A percentile compares a stretch with the other conserved stretches of the same genome.
phyloP scores from a whole-genome alignment of 768 basidiomycete species.

The Podaxis carcinomalis region DNA sequence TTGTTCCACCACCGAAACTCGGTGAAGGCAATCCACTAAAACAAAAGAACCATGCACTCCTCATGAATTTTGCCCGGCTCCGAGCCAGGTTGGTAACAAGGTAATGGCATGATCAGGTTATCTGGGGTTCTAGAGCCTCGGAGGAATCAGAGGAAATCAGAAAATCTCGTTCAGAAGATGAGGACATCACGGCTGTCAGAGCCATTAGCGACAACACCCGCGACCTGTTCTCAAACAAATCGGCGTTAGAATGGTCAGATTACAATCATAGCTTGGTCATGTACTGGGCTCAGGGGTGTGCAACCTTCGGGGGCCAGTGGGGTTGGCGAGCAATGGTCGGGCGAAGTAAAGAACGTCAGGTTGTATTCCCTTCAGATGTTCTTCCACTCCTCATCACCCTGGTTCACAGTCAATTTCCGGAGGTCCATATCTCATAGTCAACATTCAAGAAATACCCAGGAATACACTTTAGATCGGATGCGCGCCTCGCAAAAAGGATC shows the following conservation, averaged over 20 bases:
- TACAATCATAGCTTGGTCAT: not conserved
- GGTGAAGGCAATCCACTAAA: not conserved
- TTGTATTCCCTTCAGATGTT: not conserved
- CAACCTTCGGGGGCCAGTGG: not conserved
- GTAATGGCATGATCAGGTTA: not conserved
- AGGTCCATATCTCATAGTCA: not conserved
- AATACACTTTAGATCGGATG: not conserved
- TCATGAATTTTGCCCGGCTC: not conserved
- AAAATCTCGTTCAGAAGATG: not conserved
- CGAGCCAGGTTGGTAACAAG: not conserved
- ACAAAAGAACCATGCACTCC: not conserved
- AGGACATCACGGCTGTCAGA: not conserved
- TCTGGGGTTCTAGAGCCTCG: no score
- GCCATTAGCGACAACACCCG: not conserved
- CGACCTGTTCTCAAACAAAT: not conserved
- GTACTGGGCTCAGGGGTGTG: not conserved
- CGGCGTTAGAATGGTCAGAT: not conserved
- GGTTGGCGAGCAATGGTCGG: not conserved
- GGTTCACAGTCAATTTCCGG: not conserved
- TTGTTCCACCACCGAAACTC: not conserved
- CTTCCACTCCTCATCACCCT: not conserved
- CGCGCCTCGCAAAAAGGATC: not conserved
- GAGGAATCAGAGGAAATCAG: not conserved
- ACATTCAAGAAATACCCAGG: not conserved
- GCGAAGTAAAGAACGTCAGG: not conserved